Evolutionary conservation across 306 rosid species (phyloP), one percentile per base, ranked within the genome.

Genomic region (Prunus mume): DNA sequence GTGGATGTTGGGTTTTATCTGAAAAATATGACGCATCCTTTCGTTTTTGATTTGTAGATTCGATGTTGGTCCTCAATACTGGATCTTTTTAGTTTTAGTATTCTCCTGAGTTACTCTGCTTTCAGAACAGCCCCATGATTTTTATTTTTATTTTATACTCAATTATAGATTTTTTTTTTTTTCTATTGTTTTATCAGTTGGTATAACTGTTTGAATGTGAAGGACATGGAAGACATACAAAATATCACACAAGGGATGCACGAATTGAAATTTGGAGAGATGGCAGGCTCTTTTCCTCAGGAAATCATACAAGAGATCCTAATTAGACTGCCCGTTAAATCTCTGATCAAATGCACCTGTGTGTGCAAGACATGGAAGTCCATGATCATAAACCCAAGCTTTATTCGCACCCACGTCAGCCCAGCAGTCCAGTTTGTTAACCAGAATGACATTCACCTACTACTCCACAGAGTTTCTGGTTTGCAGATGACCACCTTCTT

Each of bases 351-450:
- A 73, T 57, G 56, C 55, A 56, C 55, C 24, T 38, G 52, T 2
- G 62, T 46, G 25, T 25, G 64, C 27, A 51, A 70, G 27, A 27
- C 74, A 50, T 70, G 62, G 74, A 70, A 5, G 6, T 18, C 74
- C 25, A 70, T 28, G 6, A 51, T 70, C 17, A 69, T 25, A 51
- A 11, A 30, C 27, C 46, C 17, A 30, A 70, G 25, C 27, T 50
- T 70, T 70, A 28, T 70, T 4, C 46, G 17, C 10, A 5, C 45
- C 27, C 47, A 70, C 18, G 47, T 70, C 62, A 70, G 45, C 46
- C 61, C 19, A 34, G 19, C 8, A 10, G 46, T 12, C 55, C 19
- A 19, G 13, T 18, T 17, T 30, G 30, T 9, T 47, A 27, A 17
- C 60, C 58, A 69, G 60, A 24, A 49, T 69, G 45, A 6, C 73